phyloP scores from a whole-genome alignment of 768 basidiomycete species.

The Mrakia frigida region DNA sequence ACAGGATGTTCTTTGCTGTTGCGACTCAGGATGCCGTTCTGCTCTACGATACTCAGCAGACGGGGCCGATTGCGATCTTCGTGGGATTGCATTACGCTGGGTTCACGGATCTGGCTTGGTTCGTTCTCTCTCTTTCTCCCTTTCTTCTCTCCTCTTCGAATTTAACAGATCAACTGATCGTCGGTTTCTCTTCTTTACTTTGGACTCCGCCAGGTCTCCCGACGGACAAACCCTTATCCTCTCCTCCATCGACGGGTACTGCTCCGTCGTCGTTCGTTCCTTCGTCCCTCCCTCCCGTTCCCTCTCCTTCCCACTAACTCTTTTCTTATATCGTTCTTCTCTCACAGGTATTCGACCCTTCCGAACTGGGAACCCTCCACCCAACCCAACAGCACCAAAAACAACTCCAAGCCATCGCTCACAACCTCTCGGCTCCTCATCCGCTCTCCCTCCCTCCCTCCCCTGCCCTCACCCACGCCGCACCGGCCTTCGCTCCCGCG shows the following conservation, averaged over 20 bases:
- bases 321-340: background rate
- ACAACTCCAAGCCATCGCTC: slow-evolving; percentile 85
- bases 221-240: slow-evolving; percentile 90
- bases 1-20: slow-evolving; percentile 90
- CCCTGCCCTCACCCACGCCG: slow-evolving; percentile 36
- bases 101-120: slow-evolving; percentile 97
- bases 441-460: slow-evolving; percentile 45
- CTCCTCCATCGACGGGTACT: slow-evolving; percentile 92
- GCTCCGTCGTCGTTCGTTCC: slow-evolving; percentile 71
- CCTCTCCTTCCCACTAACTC: too few species aligned
- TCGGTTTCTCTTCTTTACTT: background rate
- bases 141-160: slow-evolving; percentile 10
- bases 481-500: slow-evolving; percentile 35
- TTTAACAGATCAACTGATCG: slow-evolving; percentile 14
- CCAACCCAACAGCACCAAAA: slow-evolving; percentile 86
- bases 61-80: slow-evolving; percentile 81
- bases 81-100: slow-evolving; percentile 95
- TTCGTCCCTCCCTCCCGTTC: background rate
- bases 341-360: slow-evolving; percentile 57
- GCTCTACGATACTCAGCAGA: slow-evolving; percentile 95
- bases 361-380: slow-evolving; percentile 76
- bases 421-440: slow-evolving; percentile 68
- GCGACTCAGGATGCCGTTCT: slow-evolving; percentile 93
- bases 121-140: slow-evolving; percentile 42
- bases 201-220: slow-evolving; percentile 70